Percentiles rank a stretch among this genome's conserved stretches.
These are phyloP conservation scores for Glarea lozoyensis DNA, from an alignment of 495 filamentous ascomycete genomes.

Conservation along the genomic window DNA sequence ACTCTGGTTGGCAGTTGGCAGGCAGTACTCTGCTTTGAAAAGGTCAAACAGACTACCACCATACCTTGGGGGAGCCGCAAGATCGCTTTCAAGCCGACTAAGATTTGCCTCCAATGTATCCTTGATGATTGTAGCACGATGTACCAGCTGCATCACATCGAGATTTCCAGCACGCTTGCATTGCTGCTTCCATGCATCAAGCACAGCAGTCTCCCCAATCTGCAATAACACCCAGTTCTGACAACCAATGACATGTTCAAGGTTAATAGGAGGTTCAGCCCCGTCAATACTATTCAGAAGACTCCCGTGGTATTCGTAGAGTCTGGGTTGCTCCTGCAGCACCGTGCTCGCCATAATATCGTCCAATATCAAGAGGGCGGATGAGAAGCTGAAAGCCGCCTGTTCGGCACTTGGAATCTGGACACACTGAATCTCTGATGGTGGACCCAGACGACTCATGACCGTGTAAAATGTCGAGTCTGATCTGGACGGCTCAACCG, in stretches of 20 bases:
- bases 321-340: slow-evolving; percentile 30
- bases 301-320: slow-evolving; percentile 29
- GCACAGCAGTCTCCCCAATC: slow-evolving; percentile 36
- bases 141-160: slow-evolving; percentile 35
- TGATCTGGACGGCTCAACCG: not conserved
- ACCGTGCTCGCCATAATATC: slow-evolving; percentile 41
- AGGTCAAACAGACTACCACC: slow-evolving; percentile 8
- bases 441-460: slow-evolving; percentile 6
- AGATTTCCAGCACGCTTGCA: slow-evolving; percentile 31
- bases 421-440: slow-evolving; percentile 8
- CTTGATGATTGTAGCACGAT: slow-evolving; percentile 32
- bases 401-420: slow-evolving; percentile 32
- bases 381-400: slow-evolving; percentile 43
- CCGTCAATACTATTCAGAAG: slow-evolving; percentile 23
- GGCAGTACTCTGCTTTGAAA: slow-evolving; percentile 3
- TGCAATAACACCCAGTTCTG: slow-evolving; percentile 38
- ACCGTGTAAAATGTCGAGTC: slow-evolving; percentile 8
- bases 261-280: slow-evolving; percentile 24
- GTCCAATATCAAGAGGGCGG: slow-evolving; percentile 36
- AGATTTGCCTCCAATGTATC: slow-evolving; percentile 24
- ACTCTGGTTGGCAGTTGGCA: slow-evolving; percentile 1
- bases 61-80: slow-evolving; percentile 5
- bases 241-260: slow-evolving; percentile 32
- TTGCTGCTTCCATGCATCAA: slow-evolving; percentile 43
- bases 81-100: slow-evolving; percentile 17